Evolutionary conservation across 106 monocot species (phyloP).

Genomic region (Allium fistulosum): DNA sequence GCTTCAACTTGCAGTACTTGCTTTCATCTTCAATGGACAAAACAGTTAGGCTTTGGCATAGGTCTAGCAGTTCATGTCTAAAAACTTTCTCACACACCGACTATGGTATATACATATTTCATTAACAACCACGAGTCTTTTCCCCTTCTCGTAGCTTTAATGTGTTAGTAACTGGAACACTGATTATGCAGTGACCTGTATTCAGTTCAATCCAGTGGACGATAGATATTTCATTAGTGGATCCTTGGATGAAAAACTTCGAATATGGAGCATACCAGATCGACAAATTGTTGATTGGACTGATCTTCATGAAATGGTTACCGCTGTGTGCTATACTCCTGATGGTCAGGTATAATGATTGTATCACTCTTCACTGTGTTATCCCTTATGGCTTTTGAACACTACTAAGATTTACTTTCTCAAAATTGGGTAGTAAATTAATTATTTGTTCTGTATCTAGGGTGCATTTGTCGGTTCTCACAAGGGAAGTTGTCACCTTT

Average conservation of each 20-base stretch:
- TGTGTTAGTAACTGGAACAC: background rate
- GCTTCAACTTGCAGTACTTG: constrained; percentile 40
- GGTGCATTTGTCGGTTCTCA: constrained; percentile 78
- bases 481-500: constrained; percentile 63
- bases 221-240: constrained; percentile 91
- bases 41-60: constrained; percentile 81
- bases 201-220: constrained; percentile 95
- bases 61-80: constrained; percentile 58
- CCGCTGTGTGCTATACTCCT: constrained; percentile 92
- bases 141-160: no score
- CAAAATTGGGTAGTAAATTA: no score
- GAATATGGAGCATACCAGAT: constrained; percentile 79
- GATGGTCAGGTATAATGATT: constrained; percentile 70
- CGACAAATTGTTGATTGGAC: constrained; percentile 92
- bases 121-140: background rate
- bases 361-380: no score
- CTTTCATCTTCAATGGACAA: constrained; percentile 96
- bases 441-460: constrained; percentile 25
- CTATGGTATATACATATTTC: constrained; percentile 40
- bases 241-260: constrained; percentile 87
- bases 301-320: constrained; percentile 96
- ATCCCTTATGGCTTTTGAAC: no score
- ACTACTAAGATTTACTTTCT: no score
- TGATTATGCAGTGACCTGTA: constrained; percentile 75
- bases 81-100: constrained; percentile 80